These are phyloP conservation scores for Dichomitus squalens DNA, from an alignment of 1,284 basidiomycete genomes.

Conservation along the genomic window DNA sequence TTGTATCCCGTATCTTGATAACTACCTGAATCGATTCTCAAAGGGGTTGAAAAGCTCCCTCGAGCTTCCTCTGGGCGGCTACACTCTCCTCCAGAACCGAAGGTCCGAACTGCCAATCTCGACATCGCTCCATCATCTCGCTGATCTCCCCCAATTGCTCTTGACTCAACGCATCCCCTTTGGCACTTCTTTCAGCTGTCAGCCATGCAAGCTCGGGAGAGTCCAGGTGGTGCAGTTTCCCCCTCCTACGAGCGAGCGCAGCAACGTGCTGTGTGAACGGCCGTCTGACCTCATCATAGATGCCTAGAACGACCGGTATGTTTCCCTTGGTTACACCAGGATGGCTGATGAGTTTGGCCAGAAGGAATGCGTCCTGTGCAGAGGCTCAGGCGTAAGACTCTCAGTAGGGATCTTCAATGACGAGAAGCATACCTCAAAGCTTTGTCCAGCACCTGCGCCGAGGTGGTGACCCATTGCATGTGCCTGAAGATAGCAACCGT, in stretches of 20 bases:
- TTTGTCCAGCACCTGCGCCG: slow-evolving; percentile 35
- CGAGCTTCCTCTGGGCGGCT: background rate
- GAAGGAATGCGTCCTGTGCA: slow-evolving; percentile 4
- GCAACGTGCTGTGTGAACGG: slow-evolving; percentile 6
- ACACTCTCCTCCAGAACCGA: background rate
- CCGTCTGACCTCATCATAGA: slow-evolving; percentile 7
- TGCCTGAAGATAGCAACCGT: slow-evolving; percentile 21
- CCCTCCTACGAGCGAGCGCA: background rate
- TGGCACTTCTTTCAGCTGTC: background rate
- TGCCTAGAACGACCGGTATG: background rate
- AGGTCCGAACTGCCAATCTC: background rate
- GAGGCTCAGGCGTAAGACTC: background rate
- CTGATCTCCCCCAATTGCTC: slow-evolving; percentile 2
- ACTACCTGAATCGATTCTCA: too few relatives aligned
- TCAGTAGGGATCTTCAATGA: background rate
- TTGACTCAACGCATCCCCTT: background rate
- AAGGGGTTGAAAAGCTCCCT: background rate
- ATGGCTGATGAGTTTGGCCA: slow-evolving; percentile 2
- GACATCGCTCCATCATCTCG: background rate
- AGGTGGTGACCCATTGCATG: slow-evolving; percentile 36
- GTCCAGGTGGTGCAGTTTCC: background rate
- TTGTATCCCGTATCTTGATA: too few relatives aligned
- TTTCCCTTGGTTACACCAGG: background rate
- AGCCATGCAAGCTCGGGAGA: background rate
- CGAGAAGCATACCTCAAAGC: slow-evolving; percentile 35